These are phyloP conservation scores for Athelia psychrophila DNA, from an alignment of 1,284 basidiomycete species.

Conservation along the genomic window DNA sequence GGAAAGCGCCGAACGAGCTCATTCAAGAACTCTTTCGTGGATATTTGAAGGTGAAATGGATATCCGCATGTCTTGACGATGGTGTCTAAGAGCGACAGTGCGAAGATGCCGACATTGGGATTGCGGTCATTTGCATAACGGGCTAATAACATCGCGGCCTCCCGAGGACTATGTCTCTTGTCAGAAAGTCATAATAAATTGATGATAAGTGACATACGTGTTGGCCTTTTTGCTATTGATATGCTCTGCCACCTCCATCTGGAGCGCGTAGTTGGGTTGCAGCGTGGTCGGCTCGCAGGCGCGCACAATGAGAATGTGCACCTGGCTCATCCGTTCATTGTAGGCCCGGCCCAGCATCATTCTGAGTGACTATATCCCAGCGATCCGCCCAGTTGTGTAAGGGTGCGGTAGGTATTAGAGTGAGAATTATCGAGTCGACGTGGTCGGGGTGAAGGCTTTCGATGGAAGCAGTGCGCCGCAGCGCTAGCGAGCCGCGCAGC, in stretches of 20 bases:
- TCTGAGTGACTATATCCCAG: too few species aligned
- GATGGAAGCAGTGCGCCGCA: too few species aligned
- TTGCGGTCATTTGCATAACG: conserved; percentile 87
- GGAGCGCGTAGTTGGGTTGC: conserved; percentile 90
- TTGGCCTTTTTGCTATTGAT: conserved; percentile 97
- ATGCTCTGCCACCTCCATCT: conserved; percentile 92
- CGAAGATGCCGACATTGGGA: conserved; percentile 85
- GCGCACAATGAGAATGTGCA: conserved; percentile 72
- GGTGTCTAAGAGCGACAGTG: conserved; percentile 85
- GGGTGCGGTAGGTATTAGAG: too few species aligned
- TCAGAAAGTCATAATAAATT: conserved; percentile 1
- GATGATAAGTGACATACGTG: conserved; percentile 57
- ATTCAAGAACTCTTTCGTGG: conserved; percentile 99
- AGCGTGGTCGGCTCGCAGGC: conserved; percentile 87
- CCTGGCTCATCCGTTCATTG: conserved; percentile 35
- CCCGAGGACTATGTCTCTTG: conserved; percentile 62
- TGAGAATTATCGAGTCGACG: too few species aligned
- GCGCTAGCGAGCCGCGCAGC: too few species aligned
- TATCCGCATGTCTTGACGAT: conserved; percentile 97
- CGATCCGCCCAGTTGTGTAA: too few species aligned
- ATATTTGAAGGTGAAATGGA: conserved; percentile 94
- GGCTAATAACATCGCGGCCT: conserved; percentile 84
- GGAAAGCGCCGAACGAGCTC: conserved; percentile 98
- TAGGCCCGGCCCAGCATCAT: conserved; percentile 34
- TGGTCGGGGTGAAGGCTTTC: too few species aligned